Base-by-base conservation (phyloP, 2,329 filamentous ascomycete species). In the Chrysoporthe cubensis region DNA sequence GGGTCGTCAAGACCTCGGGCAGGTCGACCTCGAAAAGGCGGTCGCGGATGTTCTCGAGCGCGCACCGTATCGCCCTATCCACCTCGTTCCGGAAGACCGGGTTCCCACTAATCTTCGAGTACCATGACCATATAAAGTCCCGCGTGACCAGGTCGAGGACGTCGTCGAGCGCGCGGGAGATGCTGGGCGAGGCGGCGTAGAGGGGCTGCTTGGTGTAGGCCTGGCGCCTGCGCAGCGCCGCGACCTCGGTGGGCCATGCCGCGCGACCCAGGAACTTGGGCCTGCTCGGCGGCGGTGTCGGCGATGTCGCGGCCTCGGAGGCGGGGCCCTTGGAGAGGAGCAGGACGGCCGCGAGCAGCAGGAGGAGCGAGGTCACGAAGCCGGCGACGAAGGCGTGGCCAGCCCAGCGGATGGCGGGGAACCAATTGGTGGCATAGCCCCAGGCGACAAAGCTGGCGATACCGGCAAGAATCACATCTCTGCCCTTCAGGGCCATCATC, bases 41-140 rank as follows among this genome's bases (percentile, higher is more conserved):
- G 74, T 94, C 91, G 68, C 88, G 87, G 70, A 98, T 81, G 73
- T 87, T 88, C 61, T 84, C 82, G 70, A 98, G 80, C 14, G 92
- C 93, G 69, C 87, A 81, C 58, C 96, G 89, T 71, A 97, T 88
- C 4, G 89, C 87, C 72, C 86, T 89, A 78, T 99, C 95, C 67
- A 98, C 90, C 79, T 97, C 91, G 77, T 97, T 91, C 66, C 90
- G 84, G 74, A 99, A 99, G 0, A 87, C 85, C 1, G 90, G 88
- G 74, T 91, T 93, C 71, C 84, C 86, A 80, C 93, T 97, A 76
- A 99, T 97, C 74, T 89, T 87, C 43, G 85, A 86, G 78, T 97
- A 98, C 96, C 96, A 99, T 59, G 90, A 90, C 67, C 86, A 88
- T 67, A 99, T 88, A 76, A 97, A 97, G 77, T 97, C 93, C 71